Base-by-base conservation (phyloP, 2,329 filamentous ascomycete genomes). In the Monilinia laxa region DNA sequence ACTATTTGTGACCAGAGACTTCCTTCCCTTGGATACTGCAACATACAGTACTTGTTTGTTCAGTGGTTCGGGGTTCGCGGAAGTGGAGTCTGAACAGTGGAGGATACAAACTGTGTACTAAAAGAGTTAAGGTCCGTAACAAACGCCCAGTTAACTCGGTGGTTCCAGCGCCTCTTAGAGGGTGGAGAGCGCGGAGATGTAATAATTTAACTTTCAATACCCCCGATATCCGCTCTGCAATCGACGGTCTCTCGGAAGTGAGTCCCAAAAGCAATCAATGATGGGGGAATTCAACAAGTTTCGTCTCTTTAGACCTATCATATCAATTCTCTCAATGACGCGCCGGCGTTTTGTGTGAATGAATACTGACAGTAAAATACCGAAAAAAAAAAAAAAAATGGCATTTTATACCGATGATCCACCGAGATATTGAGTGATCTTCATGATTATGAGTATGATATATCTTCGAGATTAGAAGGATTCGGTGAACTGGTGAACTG, bases 81-180 rank as follows among this genome's bases (percentile, higher is more conserved):
- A 59, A 31, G n/a, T 35, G 31, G 31, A 35, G 31, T 35, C 7
- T 35, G 31, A 35, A 35, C 31, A 35, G 31, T 35, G 31, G 31
- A 6, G 31, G 31, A 35, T 4, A 35, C 31, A 6, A 35, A 35
- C 31, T 5, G 31, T 35, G 7, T 35, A 35, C 31, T 35, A 6
- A 35, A 35, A 9, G 31, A 9, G 31, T 35, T 35, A 35, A 35
- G 31, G 31, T 35, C 31, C 31, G 3, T 45, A 14, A 45, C 12
- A 45, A 16, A 7, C 20, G 42, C 57, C 25, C 25, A 16, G 42
- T 59, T n/a, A 49, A 35, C 42, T 31, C 10, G 31, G 25, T 59
- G 57, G 57, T 35, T 59, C 42, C 57, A 49, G 57, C 57, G 57
- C 42, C 35, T 16, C 42, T 49, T n/a, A 49, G 28, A 35, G 57